Base-by-base conservation (phyloP, 305 asterid genomes). In the Fraxinus latifolia region DNA sequence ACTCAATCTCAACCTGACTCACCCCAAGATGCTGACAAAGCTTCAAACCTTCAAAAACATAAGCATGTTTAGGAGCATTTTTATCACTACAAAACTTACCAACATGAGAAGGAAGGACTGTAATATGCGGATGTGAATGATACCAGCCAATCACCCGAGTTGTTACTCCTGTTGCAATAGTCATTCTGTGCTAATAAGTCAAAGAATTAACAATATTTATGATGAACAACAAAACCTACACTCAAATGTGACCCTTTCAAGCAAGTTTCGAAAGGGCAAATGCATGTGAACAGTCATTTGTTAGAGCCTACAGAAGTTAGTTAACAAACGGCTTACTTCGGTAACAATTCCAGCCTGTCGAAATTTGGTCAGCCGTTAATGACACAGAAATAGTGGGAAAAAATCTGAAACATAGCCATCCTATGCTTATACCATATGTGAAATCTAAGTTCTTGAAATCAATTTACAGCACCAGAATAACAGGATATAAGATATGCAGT, bases 71-170 rank as follows among this genome's bases (percentile, higher is more conserved):
- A 55, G 25, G 67, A 80, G 39, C 36, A 65, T 50, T 55, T 42
- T 72, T 70, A 79, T 9, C 67, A 55, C 67, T 17, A 17, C 27
- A 81, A 84, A 77, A 81, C 99, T 90, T 89, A 95, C 99, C 99
- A 74, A 96, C 98, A 84, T 96, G 99, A 47, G 99, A 96, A 67
- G 99, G 99, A 37, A 95, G 98, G 82, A 96, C 99, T 4, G 99
- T 96, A 79, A 95, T 96, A 86, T 96, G 98, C 82, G 98, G 99
- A 87, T 96, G 98, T 68, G 99, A 96, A 82, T 95, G 99, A 88
- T 96, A 96, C 99, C 99, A 96, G 39, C 99, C 99, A 86, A 96
- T 96, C 90, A 96, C 98, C 86, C 98, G 88, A 82, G 98, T 96
- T 37, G 95, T 91, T 79, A 89, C 92, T 77, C 98, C 98, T 2